Base-by-base conservation (phyloP, 2,329 filamentous ascomycete species). In the Aspergillus sp. region DNA sequence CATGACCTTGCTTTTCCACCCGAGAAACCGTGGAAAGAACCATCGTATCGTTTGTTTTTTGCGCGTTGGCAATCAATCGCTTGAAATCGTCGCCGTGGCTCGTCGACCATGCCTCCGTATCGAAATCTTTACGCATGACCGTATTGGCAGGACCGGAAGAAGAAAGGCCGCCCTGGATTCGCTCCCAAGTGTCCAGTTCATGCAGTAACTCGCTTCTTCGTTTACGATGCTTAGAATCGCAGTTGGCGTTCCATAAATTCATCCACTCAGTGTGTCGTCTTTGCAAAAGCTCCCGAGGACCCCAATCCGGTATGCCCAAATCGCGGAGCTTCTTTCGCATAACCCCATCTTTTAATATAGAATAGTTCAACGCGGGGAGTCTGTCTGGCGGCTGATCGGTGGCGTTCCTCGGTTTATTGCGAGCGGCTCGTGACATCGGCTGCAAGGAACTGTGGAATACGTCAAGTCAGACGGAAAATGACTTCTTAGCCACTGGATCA, bases 181-280 rank as follows among this genome's bases (percentile, higher is more conserved):
- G 72, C 58, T 98, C 91, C 89, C 91, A 96, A 1, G 74, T 61
- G 14, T 89, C 82, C 8, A 98, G 58, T 39, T 96, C 89, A 10
- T 74, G 75, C 11, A 93, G 60, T 4, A 98, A 59, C 36, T 91
- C 80, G 5, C 63, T 52, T 42, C 83, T 85, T 8, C 69, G 68
- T 52, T 81, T 82, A 0, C 86, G 86, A 2, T 67, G 66, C 22
- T 73, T 74, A 2, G 88, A 82, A 58, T 98, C 91, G 60, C 86
- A 94, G 54, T 98, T 98, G 8, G 93, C 84, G 57, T 98, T 98
- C 82, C 86, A 95, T 12, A 98, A 64, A 24, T 91, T 95, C 32
- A 91, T 72, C 88, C 88, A 98, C 58, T 98, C 91, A 15, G 75
- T 84, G 51, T 96, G 88, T 12, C 93, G 75, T 43, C 72, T 74